Base-by-base conservation (phyloP, 805 yeast species). In the Schizosaccharomyces lindneri region DNA sequence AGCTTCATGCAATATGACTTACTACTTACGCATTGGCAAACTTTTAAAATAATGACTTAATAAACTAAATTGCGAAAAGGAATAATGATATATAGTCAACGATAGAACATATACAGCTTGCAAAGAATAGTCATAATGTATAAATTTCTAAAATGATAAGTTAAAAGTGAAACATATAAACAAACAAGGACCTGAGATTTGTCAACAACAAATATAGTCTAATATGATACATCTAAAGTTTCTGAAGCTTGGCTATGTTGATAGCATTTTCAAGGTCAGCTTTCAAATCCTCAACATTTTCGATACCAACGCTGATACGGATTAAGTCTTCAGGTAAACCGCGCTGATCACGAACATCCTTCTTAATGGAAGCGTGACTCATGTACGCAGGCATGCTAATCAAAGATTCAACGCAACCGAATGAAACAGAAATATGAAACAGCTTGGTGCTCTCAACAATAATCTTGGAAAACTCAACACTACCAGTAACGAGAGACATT, bases 311-410 rank as follows among this genome's bases (percentile, higher is more conserved):
- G 70, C 96, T 89, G 62, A 89, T 77, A 68, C 97, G 78, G 66
- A 89, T 81, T 68, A 89, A 76, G 70, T 90, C 97, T 72, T 89
- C 97, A 1, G 96, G 95, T 73, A 89, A 82, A 57, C 82, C 87
- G 70, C 97, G 81, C 71, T 85, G 94, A 60, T 82, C 82, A 71
- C 97, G 81, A 3, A 87, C 82, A 68, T 85, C 81, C 31, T 88
- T 84, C 67, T 88, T 95, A 64, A 89, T 89, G 2, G 95, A 84
- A n/a, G 97, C 97, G 70, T 89, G 97, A 5, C 95, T 86, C 97
- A 89, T 89, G 71, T 80, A 80, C 72, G 97, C 87, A 17, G 97
- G 97, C 82, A 89, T 79, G 48, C 95, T 87, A 63, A 89, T 87
- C 69, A 89, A 77, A 19, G 95, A 85, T 75, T 87, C 87, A 64